Conservation (phyloP, 148 eudicot genomes). For the Vaccinium darrowii region DNA sequence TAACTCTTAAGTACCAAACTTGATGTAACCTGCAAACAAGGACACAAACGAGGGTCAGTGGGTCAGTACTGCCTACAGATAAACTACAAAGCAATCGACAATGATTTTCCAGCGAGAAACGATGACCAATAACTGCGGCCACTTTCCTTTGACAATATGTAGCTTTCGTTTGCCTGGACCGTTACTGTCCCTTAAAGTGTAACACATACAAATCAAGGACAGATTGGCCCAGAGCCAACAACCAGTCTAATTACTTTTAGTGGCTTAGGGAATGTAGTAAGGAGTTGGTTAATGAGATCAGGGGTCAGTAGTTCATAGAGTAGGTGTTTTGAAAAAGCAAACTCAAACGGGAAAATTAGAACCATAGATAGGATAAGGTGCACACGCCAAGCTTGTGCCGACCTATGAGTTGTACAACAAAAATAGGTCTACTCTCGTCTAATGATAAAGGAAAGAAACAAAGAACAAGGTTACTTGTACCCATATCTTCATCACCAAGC, state of each 20-base stretch:
- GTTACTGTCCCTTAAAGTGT: not conserved
- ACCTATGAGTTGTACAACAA: not conserved
- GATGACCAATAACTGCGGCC: not conserved
- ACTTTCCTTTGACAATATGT: not conserved
- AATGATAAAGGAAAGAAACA: not conserved
- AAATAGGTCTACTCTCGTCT: not conserved
- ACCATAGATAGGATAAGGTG: not conserved
- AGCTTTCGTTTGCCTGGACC: not conserved
- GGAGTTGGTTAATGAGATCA: not conserved
- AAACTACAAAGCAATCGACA: not conserved
- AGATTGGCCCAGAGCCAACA: not conserved
- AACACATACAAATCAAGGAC: not conserved
- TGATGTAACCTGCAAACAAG: slow-evolving; percentile 10
- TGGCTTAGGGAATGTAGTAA: not conserved
- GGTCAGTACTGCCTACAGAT: not conserved
- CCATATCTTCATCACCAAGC: not conserved
- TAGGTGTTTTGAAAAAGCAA: not conserved
- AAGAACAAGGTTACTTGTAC: not conserved
- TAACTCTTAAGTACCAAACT: slow-evolving; percentile 14
- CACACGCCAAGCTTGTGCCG: not conserved
- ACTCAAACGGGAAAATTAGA: not conserved
- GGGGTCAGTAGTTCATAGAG: not conserved
- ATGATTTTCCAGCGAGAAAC: not conserved
- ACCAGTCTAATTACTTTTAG: not conserved
- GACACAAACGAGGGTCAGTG: not conserved